Percentiles rank a stretch among this genome's conserved stretches.
Evolutionary conservation across 192 early-diverging fungal species (phyloP).

Genomic region (Entomortierella chlamydospora): DNA sequence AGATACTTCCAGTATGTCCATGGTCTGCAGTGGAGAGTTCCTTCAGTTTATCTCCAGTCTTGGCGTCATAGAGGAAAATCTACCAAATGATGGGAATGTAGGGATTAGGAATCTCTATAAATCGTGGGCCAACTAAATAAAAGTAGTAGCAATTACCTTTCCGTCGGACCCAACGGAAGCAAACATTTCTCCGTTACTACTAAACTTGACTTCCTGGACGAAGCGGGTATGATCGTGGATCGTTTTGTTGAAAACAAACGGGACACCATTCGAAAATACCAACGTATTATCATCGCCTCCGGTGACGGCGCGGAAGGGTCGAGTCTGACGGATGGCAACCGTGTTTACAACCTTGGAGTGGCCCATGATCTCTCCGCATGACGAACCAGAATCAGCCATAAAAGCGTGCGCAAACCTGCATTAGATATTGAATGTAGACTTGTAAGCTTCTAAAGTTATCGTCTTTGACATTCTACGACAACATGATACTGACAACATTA

Average conservation of each 20-base stretch:
- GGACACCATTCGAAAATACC: constrained; percentile 93
- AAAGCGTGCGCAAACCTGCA: constrained; percentile 90
- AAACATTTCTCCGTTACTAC: constrained; percentile 85
- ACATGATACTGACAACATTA: not conserved
- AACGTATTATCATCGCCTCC: constrained; percentile 90
- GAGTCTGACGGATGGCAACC: constrained; percentile 86
- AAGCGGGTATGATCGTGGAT: constrained; percentile 89
- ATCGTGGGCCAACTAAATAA: not conserved
- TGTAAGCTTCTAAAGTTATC: too few relatives aligned
- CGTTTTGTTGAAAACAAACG: constrained; percentile 83
- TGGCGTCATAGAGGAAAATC: constrained; percentile 94
- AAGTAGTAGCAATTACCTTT: constrained; percentile 60
- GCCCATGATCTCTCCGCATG: constrained; percentile 90
- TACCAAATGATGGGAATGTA: constrained; percentile 11
- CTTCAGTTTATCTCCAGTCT: constrained; percentile 82
- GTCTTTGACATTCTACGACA: too few relatives aligned
- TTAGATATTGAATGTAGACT: not conserved
- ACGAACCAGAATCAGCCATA: constrained; percentile 88
- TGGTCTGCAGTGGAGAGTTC: constrained; percentile 59
- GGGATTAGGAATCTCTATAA: not conserved
- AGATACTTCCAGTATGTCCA: constrained; percentile 85
- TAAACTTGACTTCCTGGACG: constrained; percentile 90
- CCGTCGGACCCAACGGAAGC: constrained; percentile 87
- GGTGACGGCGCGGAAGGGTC: constrained; percentile 94
- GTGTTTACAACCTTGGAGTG: constrained; percentile 91